Base-by-base conservation (phyloP, 495 filamentous ascomycete genomes). In the Aspergillus ostianus region DNA sequence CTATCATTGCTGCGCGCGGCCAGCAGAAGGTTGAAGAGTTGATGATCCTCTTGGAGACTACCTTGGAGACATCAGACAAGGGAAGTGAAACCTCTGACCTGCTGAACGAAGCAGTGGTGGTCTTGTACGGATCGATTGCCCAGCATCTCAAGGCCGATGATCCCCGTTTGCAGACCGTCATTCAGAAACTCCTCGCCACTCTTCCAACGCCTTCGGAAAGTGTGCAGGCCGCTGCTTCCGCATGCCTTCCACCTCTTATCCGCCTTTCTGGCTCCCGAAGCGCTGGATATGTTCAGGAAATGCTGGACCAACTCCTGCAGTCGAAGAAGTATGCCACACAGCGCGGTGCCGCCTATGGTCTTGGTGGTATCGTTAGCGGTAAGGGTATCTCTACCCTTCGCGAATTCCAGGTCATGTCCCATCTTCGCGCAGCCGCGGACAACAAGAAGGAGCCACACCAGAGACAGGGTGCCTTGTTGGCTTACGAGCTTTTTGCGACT, bases 91-190 rank as follows among this genome's bases (percentile, higher is more conserved):
- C 84, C 23, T 86, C 87, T 8, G 94, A 98, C 65, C 81, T 87
- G 47, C 89, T 98, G 62, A 97, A 96, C 66, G 94, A 98, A 75
- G 94, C 94, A 4, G 92, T 98, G 26, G 91, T 98, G 61, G 92
- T 98, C 57, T 87, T 98, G 60, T 98, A 98, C 66, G 94, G 94
- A 65, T 92, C 94, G 32, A 75, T 98, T 15, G 94, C 92, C 13
- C 82, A 90, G 27, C 94, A 98, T 79, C 77, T 98, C 47, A 87
- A 88, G 60, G 76, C 85, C 3, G 90, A 92, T 7, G 94, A 98
- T 68, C 73, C 83, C 54, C 90, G 94, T 57, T 81, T 98, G 47
- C 90, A 90, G 8, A 85, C 87, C 12, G 93, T 97, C 51, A 84
- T 98, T 30, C 85, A 91, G 59, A 84, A 91, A 57, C 78, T 98